Base-by-base conservation (phyloP, 1,284 basidiomycete genomes). In the Microbotryomycetes sp. region DNA sequence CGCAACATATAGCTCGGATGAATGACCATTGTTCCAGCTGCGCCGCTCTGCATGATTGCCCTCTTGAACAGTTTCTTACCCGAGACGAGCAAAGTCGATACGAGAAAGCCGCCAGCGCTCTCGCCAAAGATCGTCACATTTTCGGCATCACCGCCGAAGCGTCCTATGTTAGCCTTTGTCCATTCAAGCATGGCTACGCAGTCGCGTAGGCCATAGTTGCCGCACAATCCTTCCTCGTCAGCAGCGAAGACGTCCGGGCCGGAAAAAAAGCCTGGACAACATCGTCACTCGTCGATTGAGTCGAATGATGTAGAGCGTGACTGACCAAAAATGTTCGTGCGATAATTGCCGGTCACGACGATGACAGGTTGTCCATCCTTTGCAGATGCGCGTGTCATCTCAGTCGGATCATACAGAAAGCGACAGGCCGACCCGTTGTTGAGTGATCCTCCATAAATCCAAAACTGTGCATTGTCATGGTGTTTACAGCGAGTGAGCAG, bases 141-240 rank as follows among this genome's bases (percentile, higher is more conserved):
- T 0, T n/a, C 4, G 0, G 51, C 31, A 48, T 61, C 52, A n/a
- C 66, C 66, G 6, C 66, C 66, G n/a, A 68, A 68, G 0, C 30
- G 4, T 0, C 24, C n/a, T 27, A 68, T 64, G 51, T 68, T 68
- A 4, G 30, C 2, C 46, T 68, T 61, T 3, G 62, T 64, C 66
- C 64, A 68, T 52, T 68, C 66, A 13, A 68, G 54, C 31, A 62
- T 54, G 11, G 55, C 45, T 9, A 68, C 48, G 18, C 28, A 46
- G 55, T 68, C 66, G 58, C 65, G 61, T 28, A 63, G 21, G 7
- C 66, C 66, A 41, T 66, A 68, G 46, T 68, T 68, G 16, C 66
- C 66, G 15, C 53, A 49, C 23, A 66, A 29, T 2, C 64, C 59
- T 3, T 53, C 23, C 7, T 23, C 21, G 21, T 67, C 65, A 0